Conservation (phyloP, 2,329 filamentous ascomycete genomes). For the Ambrosiella beaveri region DNA sequence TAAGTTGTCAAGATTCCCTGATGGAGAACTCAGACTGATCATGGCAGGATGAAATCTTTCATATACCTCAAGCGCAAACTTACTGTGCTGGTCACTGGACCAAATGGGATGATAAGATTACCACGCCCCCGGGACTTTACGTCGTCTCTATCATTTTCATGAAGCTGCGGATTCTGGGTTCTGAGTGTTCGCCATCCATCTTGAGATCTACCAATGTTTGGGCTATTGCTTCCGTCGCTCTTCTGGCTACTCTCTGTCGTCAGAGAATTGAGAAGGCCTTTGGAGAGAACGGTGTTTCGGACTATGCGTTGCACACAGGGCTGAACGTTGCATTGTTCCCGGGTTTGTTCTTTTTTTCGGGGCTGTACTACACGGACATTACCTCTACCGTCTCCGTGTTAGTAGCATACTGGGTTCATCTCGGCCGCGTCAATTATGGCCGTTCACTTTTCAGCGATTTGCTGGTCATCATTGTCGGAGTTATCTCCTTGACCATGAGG, state of each 20-base stretch:
- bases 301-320: conserved; percentile 41
- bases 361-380: conserved; percentile 87
- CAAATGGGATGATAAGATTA: conserved; percentile 93
- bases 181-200: conserved; percentile 23
- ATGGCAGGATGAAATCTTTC: conserved; percentile 63
- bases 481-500: conserved; percentile 56
- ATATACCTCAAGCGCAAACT: conserved; percentile 76
- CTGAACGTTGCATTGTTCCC: conserved; percentile 76
- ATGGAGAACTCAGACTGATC: background rate
- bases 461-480: conserved; percentile 35
- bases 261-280: conserved; percentile 27
- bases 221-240: conserved; percentile 25
- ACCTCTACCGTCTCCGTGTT: conserved; percentile 63
- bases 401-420: conserved; percentile 43
- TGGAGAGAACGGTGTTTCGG: conserved; percentile 4
- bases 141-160: conserved; percentile 20
- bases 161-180: conserved; percentile 6
- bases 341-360: conserved; percentile 88
- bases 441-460: conserved; percentile 26
- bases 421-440: conserved; percentile 23
- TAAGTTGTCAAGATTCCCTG: conserved; percentile 17
- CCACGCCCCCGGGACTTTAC: conserved; percentile 78
- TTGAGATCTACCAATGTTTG: conserved; percentile 34
- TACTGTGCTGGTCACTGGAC: conserved; percentile 62
- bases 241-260: conserved; percentile 34